Percentiles rank a stretch among this genome's conserved stretches.
Conservation (phyloP, 176 grass and related monocot species). For the Panicum miliaceum region DNA sequence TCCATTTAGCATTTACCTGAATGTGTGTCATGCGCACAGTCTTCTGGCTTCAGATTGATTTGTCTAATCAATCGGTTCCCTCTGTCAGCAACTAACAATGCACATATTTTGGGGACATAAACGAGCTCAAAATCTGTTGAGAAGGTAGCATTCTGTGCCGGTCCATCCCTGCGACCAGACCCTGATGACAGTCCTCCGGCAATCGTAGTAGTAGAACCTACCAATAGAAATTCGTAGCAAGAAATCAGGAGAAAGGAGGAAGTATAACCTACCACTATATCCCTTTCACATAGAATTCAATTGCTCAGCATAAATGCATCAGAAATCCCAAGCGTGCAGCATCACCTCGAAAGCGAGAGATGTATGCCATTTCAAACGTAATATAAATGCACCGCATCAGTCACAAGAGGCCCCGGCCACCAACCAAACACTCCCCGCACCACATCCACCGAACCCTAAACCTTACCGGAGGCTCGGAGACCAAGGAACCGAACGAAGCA, state of each 20-base stretch:
- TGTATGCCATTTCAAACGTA: background rate
- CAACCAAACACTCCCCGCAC: constrained; percentile 1
- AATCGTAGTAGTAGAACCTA: constrained; percentile 72
- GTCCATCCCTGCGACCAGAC: constrained; percentile 59
- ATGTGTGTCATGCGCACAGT: constrained; percentile 50
- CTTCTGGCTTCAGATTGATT: constrained; percentile 66
- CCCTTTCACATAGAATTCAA: background rate
- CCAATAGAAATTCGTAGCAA: constrained; percentile 16
- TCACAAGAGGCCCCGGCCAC: background rate
- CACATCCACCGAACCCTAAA: constrained; percentile 15
- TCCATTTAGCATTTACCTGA: constrained; percentile 37
- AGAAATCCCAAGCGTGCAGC: background rate
- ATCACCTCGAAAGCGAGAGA: background rate
- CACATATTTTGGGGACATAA: constrained; percentile 68
- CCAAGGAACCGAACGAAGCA: too few relatives aligned
- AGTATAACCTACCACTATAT: too few relatives aligned
- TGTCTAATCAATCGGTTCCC: constrained; percentile 62
- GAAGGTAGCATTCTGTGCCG: constrained; percentile 77
- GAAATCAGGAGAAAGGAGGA: constrained; percentile 7
- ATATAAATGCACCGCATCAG: constrained; percentile 20
- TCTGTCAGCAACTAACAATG: constrained; percentile 68
- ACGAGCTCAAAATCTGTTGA: constrained; percentile 66
- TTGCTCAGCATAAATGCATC: background rate
- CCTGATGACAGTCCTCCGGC: constrained; percentile 58
- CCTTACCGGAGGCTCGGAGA: background rate